Base-by-base conservation (phyloP, 495 filamentous ascomycete species). In the Podospora tetraspora region DNA sequence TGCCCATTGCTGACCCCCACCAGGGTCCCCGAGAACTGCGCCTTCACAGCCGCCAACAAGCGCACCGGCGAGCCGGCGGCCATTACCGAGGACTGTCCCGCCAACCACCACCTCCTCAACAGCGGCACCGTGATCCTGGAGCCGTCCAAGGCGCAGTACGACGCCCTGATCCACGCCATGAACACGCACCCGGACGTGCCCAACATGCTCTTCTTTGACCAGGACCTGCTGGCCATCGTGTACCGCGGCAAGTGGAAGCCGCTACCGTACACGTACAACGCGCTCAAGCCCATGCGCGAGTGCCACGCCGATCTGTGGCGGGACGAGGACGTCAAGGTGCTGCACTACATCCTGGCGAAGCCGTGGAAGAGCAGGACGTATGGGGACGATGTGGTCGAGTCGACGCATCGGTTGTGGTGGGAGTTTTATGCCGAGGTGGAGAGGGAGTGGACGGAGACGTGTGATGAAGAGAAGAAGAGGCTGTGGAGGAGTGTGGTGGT, bases 181-280 rank as follows among this genome's bases (percentile, higher is more conserved):
- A 78, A 80, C 74, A 80, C 78, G 19, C 78, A 80, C 62, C 78
- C 78, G 8, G 77, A 77, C 63, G 78, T 80, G 22, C 77, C 78
- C 37, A 73, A 70, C 30, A 80, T 80, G 78, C 57, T 79, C 66
- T 80, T 80, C 75, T 79, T 76, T 66, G 78, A 80, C 69, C 78
- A 80, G 71, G 78, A 80, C 66, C 68, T 80, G 13, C 72, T 80
- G 10, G 77, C 74, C 22, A 78, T 80, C 68, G 72, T 79, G 21
- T 80, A 80, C 68, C 72, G 76, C 52, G 67, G 66, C 67, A 73
- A 69, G 59, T 80, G 78, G 78, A 80, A 76, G 72, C 76, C 78
- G 27, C 67, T 80, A 64, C 71, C 78, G 11, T 80, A 80, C 66
- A 22, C 66, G 22, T 80, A 79, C 67, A 80, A 80, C 64, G 78